These are phyloP conservation scores for Vitrella brassicaformis DNA, from an alignment of 73 alveolate genomes.

Conservation along the genomic window DNA sequence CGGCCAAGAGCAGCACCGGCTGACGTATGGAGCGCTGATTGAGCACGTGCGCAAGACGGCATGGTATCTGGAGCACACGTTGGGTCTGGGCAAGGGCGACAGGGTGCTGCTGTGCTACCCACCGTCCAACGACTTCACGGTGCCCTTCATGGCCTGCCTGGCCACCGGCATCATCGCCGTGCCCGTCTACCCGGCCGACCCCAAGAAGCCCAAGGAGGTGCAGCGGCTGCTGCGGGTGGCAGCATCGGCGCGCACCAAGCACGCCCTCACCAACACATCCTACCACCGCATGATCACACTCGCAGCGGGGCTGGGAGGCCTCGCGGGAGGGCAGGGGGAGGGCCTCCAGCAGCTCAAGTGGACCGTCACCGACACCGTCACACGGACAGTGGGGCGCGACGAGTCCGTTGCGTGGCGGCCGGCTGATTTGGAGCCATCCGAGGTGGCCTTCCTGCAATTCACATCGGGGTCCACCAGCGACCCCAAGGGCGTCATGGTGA, in stretches of 20 bases:
- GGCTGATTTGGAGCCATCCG: background rate
- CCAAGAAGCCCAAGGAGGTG: background rate
- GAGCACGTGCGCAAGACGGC: too few species aligned
- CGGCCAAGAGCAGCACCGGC: too few species aligned
- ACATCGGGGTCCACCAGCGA: conserved; percentile 18
- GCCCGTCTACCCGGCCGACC: background rate
- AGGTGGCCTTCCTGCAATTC: conserved; percentile 5
- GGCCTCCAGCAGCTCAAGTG: too few species aligned
- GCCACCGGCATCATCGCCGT: background rate
- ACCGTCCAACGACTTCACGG: background rate
- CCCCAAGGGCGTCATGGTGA: conserved; percentile 15
- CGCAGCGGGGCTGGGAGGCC: background rate
- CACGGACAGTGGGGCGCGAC: background rate
- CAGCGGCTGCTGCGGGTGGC: background rate
- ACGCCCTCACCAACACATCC: background rate
- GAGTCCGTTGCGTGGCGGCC: background rate
- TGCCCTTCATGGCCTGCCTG: background rate
- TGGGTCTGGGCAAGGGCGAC: background rate
- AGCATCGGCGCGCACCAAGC: background rate
- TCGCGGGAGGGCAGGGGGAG: background rate
- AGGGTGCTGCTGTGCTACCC: background rate
- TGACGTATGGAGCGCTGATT: too few species aligned
- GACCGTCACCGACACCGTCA: background rate
- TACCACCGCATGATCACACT: background rate
- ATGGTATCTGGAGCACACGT: too few species aligned